Evolutionary conservation across 1,139 yeast genomes (phyloP), one percentile per base, ranked within the genome.

Genomic region (Sugiyamaella xylanicola): DNA sequence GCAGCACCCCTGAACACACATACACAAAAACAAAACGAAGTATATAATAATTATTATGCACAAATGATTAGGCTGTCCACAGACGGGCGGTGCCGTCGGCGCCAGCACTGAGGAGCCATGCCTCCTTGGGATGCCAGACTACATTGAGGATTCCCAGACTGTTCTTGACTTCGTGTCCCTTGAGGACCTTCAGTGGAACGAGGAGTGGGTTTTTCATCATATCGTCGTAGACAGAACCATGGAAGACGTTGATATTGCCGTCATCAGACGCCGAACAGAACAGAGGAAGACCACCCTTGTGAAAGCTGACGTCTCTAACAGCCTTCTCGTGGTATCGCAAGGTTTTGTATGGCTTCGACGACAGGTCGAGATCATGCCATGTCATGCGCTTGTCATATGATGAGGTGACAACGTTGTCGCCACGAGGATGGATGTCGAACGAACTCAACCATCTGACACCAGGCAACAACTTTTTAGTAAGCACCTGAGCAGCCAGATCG

Each of bases 61-160:
- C 25, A 51, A n/a, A 15, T 19, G n/a, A 32, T 60, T 71, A 84
- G n/a, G 96, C 88, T 41, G 99, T 93, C 99, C 99, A 93, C 68
- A 93, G 78, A 69, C 97, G 85, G 17, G 97, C 98, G 53, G 93
- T 86, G 59, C 96, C 92, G 73, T 95, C 99, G 20, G 98, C 98
- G 65, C 98, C 99, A n/a, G 96, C 91, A 70, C 95, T 86, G 72
- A 93, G 91, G 67, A 93, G 78, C 99, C 99, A 93, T 1, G 99
- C 97, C 74, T 95, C 98, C 68, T 86, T 85, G 62, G 99, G 98
- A 78, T 95, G 99, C 99, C 99, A 93, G 54, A 82, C 82, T 55
- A 87, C 81, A 69, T 86, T 88, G 69, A 93, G 78, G n/a, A 93
- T 96, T 67, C 99, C 99, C 60, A 93, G 76, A 68, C 88, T 86